Percentiles rank a stretch among this genome's conserved stretches.
phyloP scores from a whole-genome alignment of 1,139 yeast species.

The Saccharomycopsis hybrid region DNA sequence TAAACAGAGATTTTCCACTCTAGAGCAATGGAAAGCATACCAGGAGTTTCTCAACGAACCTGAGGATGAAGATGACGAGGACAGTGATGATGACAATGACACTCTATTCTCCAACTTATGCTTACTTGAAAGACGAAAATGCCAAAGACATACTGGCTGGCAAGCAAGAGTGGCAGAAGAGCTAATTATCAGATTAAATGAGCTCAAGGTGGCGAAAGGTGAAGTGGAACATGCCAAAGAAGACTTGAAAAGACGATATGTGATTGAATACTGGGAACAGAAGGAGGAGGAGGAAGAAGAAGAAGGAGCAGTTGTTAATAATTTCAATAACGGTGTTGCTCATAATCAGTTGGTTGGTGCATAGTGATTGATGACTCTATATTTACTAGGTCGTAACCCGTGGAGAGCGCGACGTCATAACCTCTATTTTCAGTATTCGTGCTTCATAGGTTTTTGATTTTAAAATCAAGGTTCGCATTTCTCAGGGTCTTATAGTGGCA shows the following conservation, averaged over 20 bases:
- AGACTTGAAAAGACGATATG: neutral
- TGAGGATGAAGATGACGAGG: neutral
- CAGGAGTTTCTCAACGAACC: neutral
- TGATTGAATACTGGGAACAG: slow-evolving; percentile 16
- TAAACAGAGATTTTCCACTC: slow-evolving; percentile 34
- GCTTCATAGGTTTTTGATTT: too few relatives aligned
- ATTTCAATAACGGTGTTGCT: neutral
- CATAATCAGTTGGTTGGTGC: too few relatives aligned
- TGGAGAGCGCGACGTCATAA: too few relatives aligned
- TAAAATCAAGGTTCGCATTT: too few relatives aligned
- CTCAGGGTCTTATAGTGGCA: too few relatives aligned
- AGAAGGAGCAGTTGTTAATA: neutral
- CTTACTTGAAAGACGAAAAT: slow-evolving; percentile 56
- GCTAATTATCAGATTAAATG: slow-evolving; percentile 33
- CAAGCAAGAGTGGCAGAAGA: slow-evolving; percentile 44
- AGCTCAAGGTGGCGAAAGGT: slow-evolving; percentile 20
- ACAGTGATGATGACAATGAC: neutral
- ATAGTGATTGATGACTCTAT: too few relatives aligned
- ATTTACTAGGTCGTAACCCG: too few relatives aligned
- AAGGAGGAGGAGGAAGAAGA: slow-evolving; percentile 1
- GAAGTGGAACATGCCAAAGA: slow-evolving; percentile 26
- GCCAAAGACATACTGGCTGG: slow-evolving; percentile 67
- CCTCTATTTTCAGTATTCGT: too few relatives aligned
- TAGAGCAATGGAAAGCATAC: slow-evolving; percentile 16
- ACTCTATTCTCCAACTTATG: slow-evolving; percentile 33